Evolutionary conservation across 1,139 yeast species (phyloP), one percentile per base, ranked within the genome.

Genomic region (Scheffersomyces titani): DNA sequence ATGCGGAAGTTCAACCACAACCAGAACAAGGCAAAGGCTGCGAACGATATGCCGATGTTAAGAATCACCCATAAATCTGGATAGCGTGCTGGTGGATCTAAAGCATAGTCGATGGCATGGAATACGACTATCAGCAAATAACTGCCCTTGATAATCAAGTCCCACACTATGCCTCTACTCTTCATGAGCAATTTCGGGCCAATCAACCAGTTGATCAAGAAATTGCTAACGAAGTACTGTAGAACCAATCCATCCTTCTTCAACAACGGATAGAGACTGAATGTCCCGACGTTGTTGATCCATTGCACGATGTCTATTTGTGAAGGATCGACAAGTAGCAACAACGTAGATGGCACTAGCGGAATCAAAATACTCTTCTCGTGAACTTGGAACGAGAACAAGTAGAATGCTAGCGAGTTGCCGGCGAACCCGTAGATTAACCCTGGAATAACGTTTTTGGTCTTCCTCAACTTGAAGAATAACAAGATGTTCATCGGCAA

Each of bases 381-480:
- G 70, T 96, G 99, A 3, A 94, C 99, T 70, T 94, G 98, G 76
- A 92, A 96, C 24, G 97, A 89, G 69, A 94, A 94, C 52, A 96
- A 77, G 69, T 82, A 96, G 69, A 94, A 96, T 0, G 96, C 89
- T 87, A 96, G 83, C 0, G 99, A 86, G 57, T 94, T 87, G 0
- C 92, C 88, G 0, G 93, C 85, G 57, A 94, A 83, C 1, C 96
- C 93, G 84, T 92, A 91, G 11, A 78, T 65, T 52, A 78, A 60
- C 1, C 57, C 75, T 59, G 55, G 66, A 53, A 61, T 61, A 36
- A 59, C 57, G 40, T 64, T 61, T 45, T 67, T 65, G 44, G 66
- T 60, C 30, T 50, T 52, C 20, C 66, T 60, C 18, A 64, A 60
- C 46, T 68, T 70, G 61, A 62, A 58, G 55, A 66, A 68, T 5